Evolutionary conservation across 768 basidiomycete species (phyloP), one percentile per base, ranked within the genome.

Genomic region (Podaxis pistillaris): DNA sequence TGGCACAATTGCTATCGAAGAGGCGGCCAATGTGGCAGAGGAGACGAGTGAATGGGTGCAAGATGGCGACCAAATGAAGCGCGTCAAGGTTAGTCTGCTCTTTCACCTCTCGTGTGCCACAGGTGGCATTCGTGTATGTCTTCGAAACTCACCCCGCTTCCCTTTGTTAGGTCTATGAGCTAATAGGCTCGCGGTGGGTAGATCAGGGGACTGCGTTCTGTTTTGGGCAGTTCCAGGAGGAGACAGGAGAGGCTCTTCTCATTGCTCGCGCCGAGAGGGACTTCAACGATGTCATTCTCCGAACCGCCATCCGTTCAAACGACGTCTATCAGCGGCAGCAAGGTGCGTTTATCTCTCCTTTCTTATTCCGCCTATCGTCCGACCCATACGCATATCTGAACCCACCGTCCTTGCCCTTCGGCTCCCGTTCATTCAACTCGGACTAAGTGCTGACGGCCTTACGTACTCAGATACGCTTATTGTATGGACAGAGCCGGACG

Each of bases 181-280:
- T 99, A 63, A 85, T 94, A 58, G 93, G 90, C 63, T 84, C 90
- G 66, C 86, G 88, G 61, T 99, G 97, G 97, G 83, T 89, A 60
- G 97, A 99, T 81, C 88, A 94, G 72, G 97, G 97, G 52, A 99
- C 97, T 17, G 97, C 97, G 1, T 93, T 95, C 72, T 97, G 96
- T 74, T 92, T 91, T 70, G 95, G 95, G 50, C 88, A 95, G 72
- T 91, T 90, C 66, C 85, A 88, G 68, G 85, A 89, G 68, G 86
- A 89, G 55, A 83, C 83, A 54, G 87, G 86, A 68, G 90, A 89
- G 72, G 95, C 89, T 4, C 82, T 88, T 62, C 86, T 95, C 58
- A 86, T 93, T 66, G 93, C 93, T n/a, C 89, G 89, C 64, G 85
- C 89, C 17, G 94, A 94, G 74, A 76, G 83, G 65, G 86, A 88